phyloP scores from a whole-genome alignment of 768 basidiomycete species.

The Suillus subalutaceus region DNA sequence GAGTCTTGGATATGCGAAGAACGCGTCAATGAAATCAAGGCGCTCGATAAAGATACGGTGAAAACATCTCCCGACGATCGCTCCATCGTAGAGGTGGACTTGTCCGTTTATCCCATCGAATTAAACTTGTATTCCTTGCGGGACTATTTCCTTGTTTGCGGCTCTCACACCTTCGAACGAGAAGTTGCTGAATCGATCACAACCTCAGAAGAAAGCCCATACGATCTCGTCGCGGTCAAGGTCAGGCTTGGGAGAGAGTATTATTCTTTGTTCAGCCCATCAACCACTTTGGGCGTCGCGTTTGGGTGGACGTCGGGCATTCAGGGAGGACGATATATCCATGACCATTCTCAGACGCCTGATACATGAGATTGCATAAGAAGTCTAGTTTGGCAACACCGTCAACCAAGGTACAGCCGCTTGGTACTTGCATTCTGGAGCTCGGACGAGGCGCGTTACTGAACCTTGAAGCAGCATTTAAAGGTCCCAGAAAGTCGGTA shows the following conservation, averaged over 20 bases:
- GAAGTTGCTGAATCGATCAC: slow-evolving; percentile 4
- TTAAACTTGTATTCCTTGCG: slow-evolving; percentile 6
- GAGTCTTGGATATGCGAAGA: slow-evolving; percentile 9
- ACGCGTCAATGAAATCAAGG: slow-evolving; percentile 2
- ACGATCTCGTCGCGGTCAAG: slow-evolving; percentile 5
- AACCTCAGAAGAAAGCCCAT: slow-evolving; percentile 1
- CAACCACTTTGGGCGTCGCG: not conserved
- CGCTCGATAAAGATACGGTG: not conserved
- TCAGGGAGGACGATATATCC: slow-evolving; percentile 2
- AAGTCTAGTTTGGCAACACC: not conserved
- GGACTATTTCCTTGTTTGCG: slow-evolving; percentile 3
- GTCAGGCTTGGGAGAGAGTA: slow-evolving; percentile 6
- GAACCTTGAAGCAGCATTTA: not conserved
- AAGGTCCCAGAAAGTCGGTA: not conserved
- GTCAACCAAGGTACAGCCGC: not conserved
- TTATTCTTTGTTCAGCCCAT: slow-evolving; percentile 8
- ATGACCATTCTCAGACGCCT: not conserved
- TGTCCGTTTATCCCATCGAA: slow-evolving; percentile 7
- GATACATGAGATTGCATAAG: not conserved
- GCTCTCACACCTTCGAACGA: not conserved
- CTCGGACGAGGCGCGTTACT: slow-evolving; percentile 5
- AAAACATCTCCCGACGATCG: not conserved
- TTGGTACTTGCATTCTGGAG: not conserved
- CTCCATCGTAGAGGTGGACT: slow-evolving; percentile 6
- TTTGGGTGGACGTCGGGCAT: slow-evolving; percentile 8